Evolutionary conservation across 306 rosid genomes (phyloP).

Genomic region (Comarum palustre): DNA sequence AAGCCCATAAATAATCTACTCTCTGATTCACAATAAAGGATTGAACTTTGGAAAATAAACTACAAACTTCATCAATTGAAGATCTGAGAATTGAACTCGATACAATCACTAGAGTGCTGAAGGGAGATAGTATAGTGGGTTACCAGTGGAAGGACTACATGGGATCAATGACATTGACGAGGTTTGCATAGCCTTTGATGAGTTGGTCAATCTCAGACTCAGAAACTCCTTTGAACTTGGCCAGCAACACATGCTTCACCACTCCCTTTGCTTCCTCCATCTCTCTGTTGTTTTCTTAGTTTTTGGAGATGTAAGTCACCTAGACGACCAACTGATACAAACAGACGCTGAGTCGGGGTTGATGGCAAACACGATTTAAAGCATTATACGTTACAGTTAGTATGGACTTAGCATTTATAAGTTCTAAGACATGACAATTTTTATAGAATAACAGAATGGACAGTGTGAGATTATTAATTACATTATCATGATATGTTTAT

Average conservation of each 20-base stretch:
- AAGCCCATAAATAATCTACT: not conserved
- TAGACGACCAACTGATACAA: no score
- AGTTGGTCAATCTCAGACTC: conserved; percentile 46
- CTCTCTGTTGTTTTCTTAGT: not conserved
- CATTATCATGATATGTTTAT: no score
- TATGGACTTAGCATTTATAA: no score
- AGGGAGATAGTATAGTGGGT: not conserved
- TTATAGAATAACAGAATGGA: no score
- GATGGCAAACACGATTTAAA: no score
- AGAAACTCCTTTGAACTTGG: conserved; percentile 61
- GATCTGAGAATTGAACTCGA: not conserved
- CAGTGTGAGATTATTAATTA: no score
- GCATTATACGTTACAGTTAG: no score
- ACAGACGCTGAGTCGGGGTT: no score
- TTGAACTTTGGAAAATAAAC: not conserved
- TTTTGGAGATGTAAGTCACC: no score
- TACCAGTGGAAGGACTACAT: conserved; percentile 90
- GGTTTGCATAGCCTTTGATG: conserved; percentile 62
- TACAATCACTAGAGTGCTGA: not conserved
- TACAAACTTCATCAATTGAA: not conserved
- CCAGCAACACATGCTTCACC: conserved; percentile 67
- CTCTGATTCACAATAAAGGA: not conserved
- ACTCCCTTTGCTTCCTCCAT: conserved; percentile 73
- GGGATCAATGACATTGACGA: conserved; percentile 56
- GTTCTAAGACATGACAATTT: no score